A percentile compares a stretch with the other conserved stretches of the same genome.
phyloP scores from a whole-genome alignment of 164 flowering plant genomes.

The Dillenia turbinata region DNA sequence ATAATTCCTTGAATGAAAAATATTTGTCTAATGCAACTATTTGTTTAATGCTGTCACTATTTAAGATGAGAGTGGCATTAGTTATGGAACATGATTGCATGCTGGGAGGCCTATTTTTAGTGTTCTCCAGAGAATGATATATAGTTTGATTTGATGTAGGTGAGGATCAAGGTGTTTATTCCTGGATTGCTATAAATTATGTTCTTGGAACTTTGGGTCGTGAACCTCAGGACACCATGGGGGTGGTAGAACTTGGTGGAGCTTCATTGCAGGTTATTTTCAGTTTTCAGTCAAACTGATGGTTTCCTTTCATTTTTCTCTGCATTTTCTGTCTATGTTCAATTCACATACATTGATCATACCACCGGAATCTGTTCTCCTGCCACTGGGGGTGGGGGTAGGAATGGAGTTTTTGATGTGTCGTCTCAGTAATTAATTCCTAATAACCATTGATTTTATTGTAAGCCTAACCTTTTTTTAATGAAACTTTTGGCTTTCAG shows the following conservation, averaged over 20 bases:
- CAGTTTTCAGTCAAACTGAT: slow-evolving; percentile 5
- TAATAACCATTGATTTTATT: too few species aligned
- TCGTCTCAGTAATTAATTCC: too few species aligned
- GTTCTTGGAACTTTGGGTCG: slow-evolving; percentile 51
- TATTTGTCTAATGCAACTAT: neutral
- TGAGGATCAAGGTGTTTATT: slow-evolving; percentile 41
- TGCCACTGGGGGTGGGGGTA: too few species aligned
- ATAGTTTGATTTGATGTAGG: slow-evolving; percentile 23
- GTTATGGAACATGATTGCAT: too few species aligned
- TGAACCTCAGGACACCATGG: slow-evolving; percentile 47
- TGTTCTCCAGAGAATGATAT: neutral
- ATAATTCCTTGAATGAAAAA: too few species aligned
- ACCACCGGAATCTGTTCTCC: too few species aligned
- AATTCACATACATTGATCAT: too few species aligned
- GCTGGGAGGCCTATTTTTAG: too few species aligned
- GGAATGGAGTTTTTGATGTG: too few species aligned
- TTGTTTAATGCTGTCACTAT: neutral
- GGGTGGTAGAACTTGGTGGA: slow-evolving; percentile 51
- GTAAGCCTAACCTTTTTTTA: too few species aligned
- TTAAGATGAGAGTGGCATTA: too few species aligned
- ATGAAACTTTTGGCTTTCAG: too few species aligned
- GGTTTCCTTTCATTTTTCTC: neutral
- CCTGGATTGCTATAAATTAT: slow-evolving; percentile 62
- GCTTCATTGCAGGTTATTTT: slow-evolving; percentile 44
- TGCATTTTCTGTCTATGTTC: neutral